These are phyloP conservation scores for Alternaria ventricosa DNA, from an alignment of 2,329 filamentous ascomycete genomes.

Conservation along the genomic window DNA sequence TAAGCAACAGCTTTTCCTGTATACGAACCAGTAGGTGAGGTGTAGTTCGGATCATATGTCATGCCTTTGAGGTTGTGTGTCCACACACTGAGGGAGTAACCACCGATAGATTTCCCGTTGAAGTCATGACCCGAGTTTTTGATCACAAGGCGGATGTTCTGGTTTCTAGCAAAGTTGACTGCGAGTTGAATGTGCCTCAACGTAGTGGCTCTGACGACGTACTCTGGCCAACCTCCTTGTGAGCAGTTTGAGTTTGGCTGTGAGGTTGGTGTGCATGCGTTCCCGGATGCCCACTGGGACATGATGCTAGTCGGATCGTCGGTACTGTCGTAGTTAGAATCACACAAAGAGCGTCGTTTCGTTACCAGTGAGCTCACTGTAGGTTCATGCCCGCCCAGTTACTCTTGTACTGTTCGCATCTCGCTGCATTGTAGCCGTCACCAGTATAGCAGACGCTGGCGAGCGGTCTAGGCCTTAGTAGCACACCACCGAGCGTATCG, in stretches of 20 bases:
- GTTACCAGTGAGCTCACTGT: slow-evolving; percentile 19
- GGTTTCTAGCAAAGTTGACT: slow-evolving; percentile 39
- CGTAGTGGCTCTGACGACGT: slow-evolving; percentile 32
- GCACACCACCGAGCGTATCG: slow-evolving; percentile 26
- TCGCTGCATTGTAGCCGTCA: slow-evolving; percentile 19
- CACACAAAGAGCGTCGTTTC: not conserved
- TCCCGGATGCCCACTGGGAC: slow-evolving; percentile 34
- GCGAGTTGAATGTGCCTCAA: slow-evolving; percentile 33
- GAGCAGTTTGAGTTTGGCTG: slow-evolving; percentile 30
- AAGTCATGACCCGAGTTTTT: slow-evolving; percentile 44
- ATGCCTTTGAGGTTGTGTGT: slow-evolving; percentile 27
- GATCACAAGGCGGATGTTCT: slow-evolving; percentile 40
- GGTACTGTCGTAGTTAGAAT: slow-evolving; percentile 15
- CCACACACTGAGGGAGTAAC: slow-evolving; percentile 19
- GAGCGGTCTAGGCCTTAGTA: slow-evolving; percentile 32
- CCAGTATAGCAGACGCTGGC: slow-evolving; percentile 32
- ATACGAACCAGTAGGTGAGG: slow-evolving; percentile 15
- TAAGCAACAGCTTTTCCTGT: slow-evolving; percentile 54
- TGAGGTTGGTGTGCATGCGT: slow-evolving; percentile 49
- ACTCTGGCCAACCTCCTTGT: slow-evolving; percentile 34
- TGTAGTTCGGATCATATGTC: slow-evolving; percentile 24
- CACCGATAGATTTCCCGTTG: slow-evolving; percentile 21
- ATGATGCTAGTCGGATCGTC: slow-evolving; percentile 30
- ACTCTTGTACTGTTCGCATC: slow-evolving; percentile 22
- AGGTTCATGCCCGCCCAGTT: slow-evolving; percentile 23